Percentiles rank a stretch among this genome's conserved stretches.
phyloP scores from a whole-genome alignment of 257 asterid genomes.

The Nyctanthes arbortristis region DNA sequence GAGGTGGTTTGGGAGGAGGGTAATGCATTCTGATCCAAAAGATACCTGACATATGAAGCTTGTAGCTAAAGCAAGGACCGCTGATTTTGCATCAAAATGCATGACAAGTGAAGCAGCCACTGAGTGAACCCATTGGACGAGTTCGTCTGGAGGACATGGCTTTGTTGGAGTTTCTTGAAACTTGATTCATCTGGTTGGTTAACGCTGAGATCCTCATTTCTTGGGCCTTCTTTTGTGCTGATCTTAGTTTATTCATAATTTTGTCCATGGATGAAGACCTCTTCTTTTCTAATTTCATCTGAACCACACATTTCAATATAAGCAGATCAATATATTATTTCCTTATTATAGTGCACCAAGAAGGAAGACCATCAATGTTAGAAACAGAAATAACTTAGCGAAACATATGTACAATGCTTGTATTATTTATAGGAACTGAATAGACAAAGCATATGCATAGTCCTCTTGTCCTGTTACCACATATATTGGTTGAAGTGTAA shows the following conservation, averaged over 20 bases:
- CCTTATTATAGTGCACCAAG: background rate
- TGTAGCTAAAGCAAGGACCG: background rate
- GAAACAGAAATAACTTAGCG: background rate
- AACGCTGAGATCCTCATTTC: conserved; percentile 68
- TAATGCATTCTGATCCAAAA: background rate
- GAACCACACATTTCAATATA: conserved; percentile 25
- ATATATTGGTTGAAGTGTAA: too few relatives aligned
- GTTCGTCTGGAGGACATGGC: conserved; percentile 63
- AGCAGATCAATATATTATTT: background rate
- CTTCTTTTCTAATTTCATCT: conserved; percentile 98
- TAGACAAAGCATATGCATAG: background rate
- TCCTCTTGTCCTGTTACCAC: background rate
- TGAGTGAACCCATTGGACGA: conserved; percentile 65
- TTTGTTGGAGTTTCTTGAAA: conserved; percentile 42
- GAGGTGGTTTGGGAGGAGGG: background rate
- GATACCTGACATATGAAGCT: conserved; percentile 40
- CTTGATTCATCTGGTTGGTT: conserved; percentile 47
- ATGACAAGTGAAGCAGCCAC: conserved; percentile 94
- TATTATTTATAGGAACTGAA: background rate
- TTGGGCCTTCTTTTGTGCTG: conserved; percentile 91
- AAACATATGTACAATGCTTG: background rate
- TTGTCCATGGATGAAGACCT: conserved; percentile 93
- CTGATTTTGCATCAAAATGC: conserved; percentile 46
- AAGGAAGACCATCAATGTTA: background rate
- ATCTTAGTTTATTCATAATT: conserved; percentile 80